Evolutionary conservation across 1,284 basidiomycete genomes (phyloP).

Genomic region (Prillingera fragicola): DNA sequence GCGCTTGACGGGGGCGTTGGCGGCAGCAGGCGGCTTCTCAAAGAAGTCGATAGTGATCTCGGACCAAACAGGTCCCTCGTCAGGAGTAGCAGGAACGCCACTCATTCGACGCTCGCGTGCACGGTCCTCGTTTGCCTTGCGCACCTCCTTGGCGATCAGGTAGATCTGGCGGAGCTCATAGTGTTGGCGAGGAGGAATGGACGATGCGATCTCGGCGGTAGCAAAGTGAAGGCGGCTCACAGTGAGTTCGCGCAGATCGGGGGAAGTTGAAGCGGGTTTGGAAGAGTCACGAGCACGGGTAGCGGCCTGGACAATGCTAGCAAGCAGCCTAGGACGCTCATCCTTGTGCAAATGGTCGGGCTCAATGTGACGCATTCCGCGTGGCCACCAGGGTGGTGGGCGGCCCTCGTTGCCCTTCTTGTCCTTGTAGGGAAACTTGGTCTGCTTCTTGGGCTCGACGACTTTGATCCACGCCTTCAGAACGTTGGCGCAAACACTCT

Average conservation of each 20-base stretch:
- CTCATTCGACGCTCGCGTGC: slow-evolving; percentile 12
- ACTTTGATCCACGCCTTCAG: slow-evolving; percentile 54
- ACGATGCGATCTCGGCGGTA: slow-evolving; percentile 50
- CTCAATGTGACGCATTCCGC: slow-evolving; percentile 51
- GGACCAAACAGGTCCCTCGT: slow-evolving; percentile 9
- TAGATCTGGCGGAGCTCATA: slow-evolving; percentile 52
- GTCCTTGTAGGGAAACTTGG: slow-evolving; percentile 54
- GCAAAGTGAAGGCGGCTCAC: slow-evolving; percentile 51
- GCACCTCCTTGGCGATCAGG: slow-evolving; percentile 49
- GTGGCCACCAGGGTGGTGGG: slow-evolving; percentile 54
- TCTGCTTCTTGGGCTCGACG: slow-evolving; percentile 55
- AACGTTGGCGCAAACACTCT: slow-evolving; percentile 53
- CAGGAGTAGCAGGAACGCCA: not conserved
- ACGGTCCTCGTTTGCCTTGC: slow-evolving; percentile 21
- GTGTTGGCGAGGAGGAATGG: slow-evolving; percentile 50
- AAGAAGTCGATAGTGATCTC: slow-evolving; percentile 13
- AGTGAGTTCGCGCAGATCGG: slow-evolving; percentile 24
- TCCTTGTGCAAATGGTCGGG: slow-evolving; percentile 53
- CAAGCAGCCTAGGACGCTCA: slow-evolving; percentile 51
- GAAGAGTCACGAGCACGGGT: too few species aligned
- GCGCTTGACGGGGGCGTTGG: slow-evolving; percentile 13
- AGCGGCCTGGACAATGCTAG: slow-evolving; percentile 49
- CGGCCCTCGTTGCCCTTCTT: slow-evolving; percentile 52
- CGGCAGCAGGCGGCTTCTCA: slow-evolving; percentile 28
- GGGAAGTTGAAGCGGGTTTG: slow-evolving; percentile 19